Evolutionary conservation across 495 filamentous ascomycete genomes (phyloP).

Genomic region (Aspergillus haitiensis): DNA sequence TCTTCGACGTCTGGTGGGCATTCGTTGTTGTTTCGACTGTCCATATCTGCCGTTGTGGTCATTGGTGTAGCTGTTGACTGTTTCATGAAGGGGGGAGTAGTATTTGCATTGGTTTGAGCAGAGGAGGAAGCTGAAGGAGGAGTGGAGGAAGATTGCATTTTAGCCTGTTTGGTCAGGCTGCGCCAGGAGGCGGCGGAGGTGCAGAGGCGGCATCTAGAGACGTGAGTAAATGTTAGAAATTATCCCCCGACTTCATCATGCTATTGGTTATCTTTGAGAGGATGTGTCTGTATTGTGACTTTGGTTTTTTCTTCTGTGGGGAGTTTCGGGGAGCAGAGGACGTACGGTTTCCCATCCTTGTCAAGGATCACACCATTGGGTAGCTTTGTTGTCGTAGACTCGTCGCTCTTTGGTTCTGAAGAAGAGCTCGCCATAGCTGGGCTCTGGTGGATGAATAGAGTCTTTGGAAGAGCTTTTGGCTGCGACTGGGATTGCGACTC

Average conservation of each 20-base stretch:
- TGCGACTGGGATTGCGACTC: conserved; percentile 16
- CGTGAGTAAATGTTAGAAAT: conserved; percentile 15
- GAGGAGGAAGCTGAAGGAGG: neutral
- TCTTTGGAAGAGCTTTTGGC: conserved; percentile 4
- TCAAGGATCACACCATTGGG: conserved; percentile 85
- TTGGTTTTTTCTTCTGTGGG: neutral
- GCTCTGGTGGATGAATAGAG: conserved; percentile 22
- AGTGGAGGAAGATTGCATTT: conserved; percentile 23
- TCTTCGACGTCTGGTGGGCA: conserved; percentile 67
- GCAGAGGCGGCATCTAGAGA: conserved; percentile 79
- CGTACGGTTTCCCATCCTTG: conserved; percentile 95
- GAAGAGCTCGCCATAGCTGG: conserved; percentile 25
- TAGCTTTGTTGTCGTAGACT: conserved; percentile 40
- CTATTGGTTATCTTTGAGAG: neutral
- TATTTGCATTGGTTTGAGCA: conserved; percentile 29
- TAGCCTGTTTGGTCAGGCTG: conserved; percentile 61
- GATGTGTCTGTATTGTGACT: neutral
- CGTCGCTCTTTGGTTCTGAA: conserved; percentile 26
- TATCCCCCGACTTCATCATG: conserved; percentile 11
- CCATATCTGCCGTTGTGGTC: conserved; percentile 19
- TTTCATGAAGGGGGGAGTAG: conserved; percentile 5
- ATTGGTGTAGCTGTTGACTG: conserved; percentile 2
- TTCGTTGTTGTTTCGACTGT: conserved; percentile 27
- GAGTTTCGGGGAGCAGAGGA: conserved; percentile 9
- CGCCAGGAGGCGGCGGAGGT: conserved; percentile 72